phyloP scores from a whole-genome alignment of 805 yeast species.

The Kregervanrija pseudodelftensis region DNA sequence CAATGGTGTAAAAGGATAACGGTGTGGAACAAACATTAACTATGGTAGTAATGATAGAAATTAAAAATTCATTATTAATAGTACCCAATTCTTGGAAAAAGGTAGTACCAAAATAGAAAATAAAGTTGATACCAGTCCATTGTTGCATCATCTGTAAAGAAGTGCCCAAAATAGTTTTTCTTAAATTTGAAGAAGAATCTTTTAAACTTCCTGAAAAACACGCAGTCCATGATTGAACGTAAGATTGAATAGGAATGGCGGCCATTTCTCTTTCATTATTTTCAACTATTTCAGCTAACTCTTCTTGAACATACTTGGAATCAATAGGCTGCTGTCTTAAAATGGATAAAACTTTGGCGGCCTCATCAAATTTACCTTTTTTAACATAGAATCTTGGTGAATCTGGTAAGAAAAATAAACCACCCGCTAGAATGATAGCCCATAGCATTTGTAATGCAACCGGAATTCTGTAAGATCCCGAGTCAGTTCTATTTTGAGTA shows the following conservation, averaged over 20 bases:
- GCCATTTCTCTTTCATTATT: conserved; percentile 40
- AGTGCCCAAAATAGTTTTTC: conserved; percentile 38
- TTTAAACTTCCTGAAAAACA: conserved; percentile 37
- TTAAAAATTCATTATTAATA: conserved; percentile 39
- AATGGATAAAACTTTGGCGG: conserved; percentile 46
- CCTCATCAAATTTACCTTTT: conserved; percentile 48
- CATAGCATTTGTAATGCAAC: conserved; percentile 66
- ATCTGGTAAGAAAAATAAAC: conserved; percentile 65
- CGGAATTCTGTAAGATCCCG: conserved; percentile 68
- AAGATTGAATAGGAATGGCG: conserved; percentile 27
- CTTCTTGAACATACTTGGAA: conserved; percentile 40
- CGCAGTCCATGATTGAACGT: conserved; percentile 34
- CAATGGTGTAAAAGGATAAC: conserved; percentile 49
- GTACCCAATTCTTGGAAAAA: conserved; percentile 51
- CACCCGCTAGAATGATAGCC: conserved; percentile 55
- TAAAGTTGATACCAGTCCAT: conserved; percentile 70
- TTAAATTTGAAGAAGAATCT: conserved; percentile 31
- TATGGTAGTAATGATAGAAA: conserved; percentile 45
- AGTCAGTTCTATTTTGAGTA: conserved; percentile 42
- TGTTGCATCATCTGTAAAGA: conserved; percentile 54
- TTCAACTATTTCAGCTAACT: conserved; percentile 44
- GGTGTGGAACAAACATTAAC: conserved; percentile 48
- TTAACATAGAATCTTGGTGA: conserved; percentile 66
- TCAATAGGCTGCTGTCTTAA: conserved; percentile 46
- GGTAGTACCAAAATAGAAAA: conserved; percentile 68